Conservation (phyloP, 441 rosid species). For the Manihot esculenta region DNA sequence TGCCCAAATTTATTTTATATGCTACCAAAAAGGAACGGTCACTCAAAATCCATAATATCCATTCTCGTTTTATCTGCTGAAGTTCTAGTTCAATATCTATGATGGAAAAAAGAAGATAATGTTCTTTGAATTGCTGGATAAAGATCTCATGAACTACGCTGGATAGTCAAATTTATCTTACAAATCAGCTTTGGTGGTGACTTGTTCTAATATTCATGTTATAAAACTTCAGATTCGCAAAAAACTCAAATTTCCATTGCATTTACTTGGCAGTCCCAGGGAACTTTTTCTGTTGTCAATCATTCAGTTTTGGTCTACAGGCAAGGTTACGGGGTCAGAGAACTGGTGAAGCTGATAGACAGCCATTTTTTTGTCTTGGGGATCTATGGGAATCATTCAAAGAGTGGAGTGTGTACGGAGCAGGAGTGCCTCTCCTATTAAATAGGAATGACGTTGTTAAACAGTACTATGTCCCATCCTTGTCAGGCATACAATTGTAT, state of each 20-base stretch:
- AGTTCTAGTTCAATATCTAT: not conserved
- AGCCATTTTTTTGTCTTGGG: constrained; percentile 54
- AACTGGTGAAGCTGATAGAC: constrained; percentile 30
- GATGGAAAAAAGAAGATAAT: not conserved
- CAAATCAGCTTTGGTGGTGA: not conserved
- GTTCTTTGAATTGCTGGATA: not conserved
- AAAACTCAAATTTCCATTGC: not conserved
- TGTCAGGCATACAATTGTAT: constrained; percentile 81
- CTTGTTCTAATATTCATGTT: not conserved
- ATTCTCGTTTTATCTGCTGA: not conserved
- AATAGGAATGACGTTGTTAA: constrained; percentile 52
- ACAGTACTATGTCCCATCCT: constrained; percentile 82
- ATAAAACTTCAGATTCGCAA: not conserved
- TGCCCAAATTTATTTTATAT: not conserved
- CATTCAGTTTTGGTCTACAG: constrained; percentile 29
- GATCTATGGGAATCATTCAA: constrained; percentile 76
- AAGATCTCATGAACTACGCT: not conserved
- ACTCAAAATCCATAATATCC: not conserved
- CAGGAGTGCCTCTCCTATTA: constrained; percentile 67
- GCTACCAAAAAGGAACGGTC: not conserved
- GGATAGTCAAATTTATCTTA: not conserved
- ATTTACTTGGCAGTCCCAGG: not conserved
- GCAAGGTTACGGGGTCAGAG: constrained; percentile 41
- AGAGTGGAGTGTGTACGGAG: constrained; percentile 85
- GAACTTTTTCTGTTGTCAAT: not conserved